Conservation (phyloP, 2,329 filamentous ascomycete species). For the Penicillium carneum region DNA sequence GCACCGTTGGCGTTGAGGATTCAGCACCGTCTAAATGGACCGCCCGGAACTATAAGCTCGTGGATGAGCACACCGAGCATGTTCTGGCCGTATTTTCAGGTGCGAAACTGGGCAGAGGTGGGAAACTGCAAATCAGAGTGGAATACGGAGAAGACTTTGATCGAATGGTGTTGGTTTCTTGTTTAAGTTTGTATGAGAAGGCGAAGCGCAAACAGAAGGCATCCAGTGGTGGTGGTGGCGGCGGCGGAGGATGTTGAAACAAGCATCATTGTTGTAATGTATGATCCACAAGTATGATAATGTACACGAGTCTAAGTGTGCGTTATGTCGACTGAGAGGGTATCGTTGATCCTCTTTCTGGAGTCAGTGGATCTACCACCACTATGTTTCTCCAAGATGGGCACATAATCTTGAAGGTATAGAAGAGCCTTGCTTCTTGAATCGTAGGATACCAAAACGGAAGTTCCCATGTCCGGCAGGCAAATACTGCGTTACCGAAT, state of each 20-base stretch:
- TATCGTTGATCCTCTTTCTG: neutral
- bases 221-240: constrained; percentile 25
- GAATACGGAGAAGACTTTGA: constrained; percentile 30
- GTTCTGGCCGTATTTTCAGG: constrained; percentile 32
- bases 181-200: constrained; percentile 28
- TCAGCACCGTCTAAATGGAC: constrained; percentile 29
- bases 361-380: neutral
- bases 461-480: neutral
- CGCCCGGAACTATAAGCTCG: constrained; percentile 39
- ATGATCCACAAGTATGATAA: constrained; percentile 2
- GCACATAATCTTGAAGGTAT: neutral
- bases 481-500: neutral
- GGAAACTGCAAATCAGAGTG: constrained; percentile 27
- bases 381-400: neutral
- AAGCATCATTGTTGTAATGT: constrained; percentile 3
- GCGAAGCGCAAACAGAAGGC: constrained; percentile 16
- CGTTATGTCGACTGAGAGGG: neutral
- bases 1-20: constrained; percentile 31
- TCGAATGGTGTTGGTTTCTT: constrained; percentile 30
- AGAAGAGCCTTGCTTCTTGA: neutral
- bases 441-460: neutral
- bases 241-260: constrained; percentile 12
- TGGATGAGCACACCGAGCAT: constrained; percentile 27
- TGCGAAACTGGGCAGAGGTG: constrained; percentile 21
- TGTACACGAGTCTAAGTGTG: neutral